Percentiles rank a stretch among this genome's conserved stretches.
Conservation (phyloP, 2,329 filamentous ascomycete species). For the Scytalidium sp. region DNA sequence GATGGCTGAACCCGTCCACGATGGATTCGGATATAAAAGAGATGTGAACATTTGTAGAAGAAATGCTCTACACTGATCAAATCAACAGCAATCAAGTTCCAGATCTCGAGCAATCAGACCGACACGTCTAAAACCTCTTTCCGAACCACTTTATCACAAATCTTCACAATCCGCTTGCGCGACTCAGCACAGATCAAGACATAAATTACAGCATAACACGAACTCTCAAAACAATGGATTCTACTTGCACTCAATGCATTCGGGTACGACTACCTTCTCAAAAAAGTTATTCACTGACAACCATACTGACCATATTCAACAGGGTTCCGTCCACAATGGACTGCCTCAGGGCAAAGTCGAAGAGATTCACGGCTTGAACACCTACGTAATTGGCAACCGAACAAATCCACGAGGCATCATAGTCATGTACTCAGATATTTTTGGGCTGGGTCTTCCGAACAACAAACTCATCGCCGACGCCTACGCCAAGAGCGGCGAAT, state of each 20-base stretch:
- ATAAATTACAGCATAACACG: no score
- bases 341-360: constrained; percentile 33
- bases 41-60: no score
- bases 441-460: constrained; percentile 27
- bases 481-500: constrained; percentile 27
- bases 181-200: no score
- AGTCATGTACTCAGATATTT: constrained; percentile 29
- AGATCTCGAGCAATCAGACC: no score
- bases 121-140: no score
- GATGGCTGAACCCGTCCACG: no score
- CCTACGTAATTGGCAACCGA: constrained; percentile 34
- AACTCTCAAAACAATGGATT: constrained; percentile 2
- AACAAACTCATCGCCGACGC: constrained; percentile 30
- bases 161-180: no score
- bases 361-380: constrained; percentile 32
- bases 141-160: no score
- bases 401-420: constrained; percentile 25
- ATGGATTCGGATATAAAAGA: no score
- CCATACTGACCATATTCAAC: constrained; percentile 25
- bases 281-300: neutral
- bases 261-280: neutral
- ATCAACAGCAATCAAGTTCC: no score
- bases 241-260: neutral
- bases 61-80: no score
- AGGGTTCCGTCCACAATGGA: constrained; percentile 37